Evolutionary conservation across 768 basidiomycete species (phyloP), one percentile per base, ranked within the genome.

Genomic region (Scleroderma citrinum): DNA sequence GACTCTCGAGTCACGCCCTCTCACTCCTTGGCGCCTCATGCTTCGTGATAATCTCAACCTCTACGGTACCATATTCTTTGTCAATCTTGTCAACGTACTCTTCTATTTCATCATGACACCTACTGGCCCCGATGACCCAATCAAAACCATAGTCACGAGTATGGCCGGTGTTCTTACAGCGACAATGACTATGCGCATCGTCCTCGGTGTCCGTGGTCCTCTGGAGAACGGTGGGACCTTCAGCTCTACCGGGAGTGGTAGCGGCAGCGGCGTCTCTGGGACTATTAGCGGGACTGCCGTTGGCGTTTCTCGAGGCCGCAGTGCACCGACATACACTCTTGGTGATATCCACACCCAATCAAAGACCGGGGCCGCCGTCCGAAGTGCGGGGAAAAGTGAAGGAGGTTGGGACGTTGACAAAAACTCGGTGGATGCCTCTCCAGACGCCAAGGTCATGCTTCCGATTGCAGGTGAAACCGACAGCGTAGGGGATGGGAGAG

Each of bases 111-210:
- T 87, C 69, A 79, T 85, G 65, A 81, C 63, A 45, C 85, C 89
- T 21, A 83, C 80, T 40, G 79, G 69, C 42, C 40, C 56, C 19
- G 47, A 59, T 0, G 89, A 92, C 67, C 77, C 85, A 52, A 78
- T 92, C 73, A 83, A 78, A 63, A 91, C 89, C 31, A 87, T 90
- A 61, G 80, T 90, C 37, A 87, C 87, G 20, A 81, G 80, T 69
- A 91, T 92, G 85, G 78, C 90, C 2, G 87, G 85, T 10, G 88
- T 91, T 30, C 80, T 92, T 51, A 92, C 90, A 24, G 83, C 87
- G 35, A 88, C 89, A 16, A 92, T 92, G 90, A 79, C 82, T 29
- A 82, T 91, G 60, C 87, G 89, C 56, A 89, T 92, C 72, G 75
- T 92, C 55, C 85, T 92, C 58, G 77, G 80, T 53, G 83, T 92